Evolutionary conservation across 306 rosid species (phyloP).

Genomic region (Glycyrrhiza uralensis): DNA sequence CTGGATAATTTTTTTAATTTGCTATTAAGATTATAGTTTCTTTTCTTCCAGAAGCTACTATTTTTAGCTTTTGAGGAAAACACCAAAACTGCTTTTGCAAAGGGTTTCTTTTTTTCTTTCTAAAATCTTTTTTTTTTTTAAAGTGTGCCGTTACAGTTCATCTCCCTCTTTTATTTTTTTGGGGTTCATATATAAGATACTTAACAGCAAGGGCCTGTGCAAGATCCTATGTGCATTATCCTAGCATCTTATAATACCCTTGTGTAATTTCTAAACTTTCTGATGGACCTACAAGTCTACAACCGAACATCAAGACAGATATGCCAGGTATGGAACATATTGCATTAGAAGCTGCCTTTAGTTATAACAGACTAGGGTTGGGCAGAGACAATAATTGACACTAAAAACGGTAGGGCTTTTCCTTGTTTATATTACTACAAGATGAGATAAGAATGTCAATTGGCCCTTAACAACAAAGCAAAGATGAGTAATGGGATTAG

Average conservation of each 20-base stretch:
- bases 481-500: background rate
- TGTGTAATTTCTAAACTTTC: background rate
- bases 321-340: background rate
- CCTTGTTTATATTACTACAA: background rate
- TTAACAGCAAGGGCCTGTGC: background rate
- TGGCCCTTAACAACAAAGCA: background rate
- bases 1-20: background rate
- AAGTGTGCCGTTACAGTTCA: no score
- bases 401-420: background rate
- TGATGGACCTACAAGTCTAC: background rate
- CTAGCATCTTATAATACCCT: background rate
- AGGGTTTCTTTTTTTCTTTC: background rate
- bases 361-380: background rate
- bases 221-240: background rate
- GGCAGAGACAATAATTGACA: background rate
- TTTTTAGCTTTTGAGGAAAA: background rate
- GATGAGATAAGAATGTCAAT: background rate
- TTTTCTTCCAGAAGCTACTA: background rate
- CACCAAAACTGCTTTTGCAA: background rate
- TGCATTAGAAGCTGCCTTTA: background rate
- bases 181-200: no score
- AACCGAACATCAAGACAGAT: background rate
- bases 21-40: background rate
- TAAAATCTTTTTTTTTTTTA: no score
- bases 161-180: no score